Evolutionary conservation across 306 rosid species (phyloP).

Genomic region (Quercus glauca): DNA sequence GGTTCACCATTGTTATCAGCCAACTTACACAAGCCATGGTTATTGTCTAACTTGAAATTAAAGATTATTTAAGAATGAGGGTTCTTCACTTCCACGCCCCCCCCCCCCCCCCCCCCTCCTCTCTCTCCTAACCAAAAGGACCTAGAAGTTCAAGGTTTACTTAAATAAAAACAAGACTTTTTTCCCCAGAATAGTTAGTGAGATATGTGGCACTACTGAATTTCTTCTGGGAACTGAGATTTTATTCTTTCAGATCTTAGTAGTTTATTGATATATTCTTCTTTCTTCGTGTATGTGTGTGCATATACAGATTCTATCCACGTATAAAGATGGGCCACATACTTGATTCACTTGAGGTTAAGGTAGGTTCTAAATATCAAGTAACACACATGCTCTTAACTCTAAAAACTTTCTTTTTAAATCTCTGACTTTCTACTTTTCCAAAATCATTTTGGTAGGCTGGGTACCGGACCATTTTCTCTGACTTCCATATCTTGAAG

Average conservation of each 20-base stretch:
- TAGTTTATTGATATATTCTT: not conserved
- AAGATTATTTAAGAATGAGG: not conserved
- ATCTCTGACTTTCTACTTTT: not conserved
- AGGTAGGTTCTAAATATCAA: not conserved
- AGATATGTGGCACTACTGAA: not conserved
- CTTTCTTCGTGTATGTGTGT: not conserved
- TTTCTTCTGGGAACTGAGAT: not conserved
- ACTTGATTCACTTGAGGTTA: not conserved
- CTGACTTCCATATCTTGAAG: slow-evolving; percentile 5
- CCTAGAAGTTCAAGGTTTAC: not conserved
- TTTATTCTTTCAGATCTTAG: not conserved
- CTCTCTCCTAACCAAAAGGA: not conserved
- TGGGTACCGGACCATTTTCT: slow-evolving; percentile 3
- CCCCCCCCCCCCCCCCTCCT: no score
- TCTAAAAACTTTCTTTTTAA: not conserved
- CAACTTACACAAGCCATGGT: not conserved
- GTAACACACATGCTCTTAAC: not conserved
- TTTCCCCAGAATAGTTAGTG: not conserved
- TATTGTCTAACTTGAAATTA: not conserved
- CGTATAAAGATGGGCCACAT: not conserved
- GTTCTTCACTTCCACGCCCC: not conserved
- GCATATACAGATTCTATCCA: not conserved
- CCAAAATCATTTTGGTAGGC: not conserved
- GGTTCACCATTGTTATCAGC: not conserved
- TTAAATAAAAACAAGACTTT: not conserved